A percentile compares a stretch with the other conserved stretches of the same genome.
Conservation (phyloP, 352 stramenopile genomes). For the Globisporangium acanthophoron region DNA sequence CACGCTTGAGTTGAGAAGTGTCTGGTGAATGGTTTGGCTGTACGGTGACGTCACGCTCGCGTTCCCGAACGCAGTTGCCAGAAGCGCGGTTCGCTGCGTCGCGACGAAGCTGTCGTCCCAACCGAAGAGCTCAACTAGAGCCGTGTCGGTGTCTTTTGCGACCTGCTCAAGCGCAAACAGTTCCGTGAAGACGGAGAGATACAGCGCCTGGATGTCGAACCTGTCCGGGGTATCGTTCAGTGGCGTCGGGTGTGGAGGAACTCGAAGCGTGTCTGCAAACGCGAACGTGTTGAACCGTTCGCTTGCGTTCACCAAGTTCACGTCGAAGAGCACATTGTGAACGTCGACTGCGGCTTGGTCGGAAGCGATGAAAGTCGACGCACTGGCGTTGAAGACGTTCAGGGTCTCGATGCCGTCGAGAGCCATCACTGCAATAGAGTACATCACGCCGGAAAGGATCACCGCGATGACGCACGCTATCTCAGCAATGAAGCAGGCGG, state of each 20-base stretch:
- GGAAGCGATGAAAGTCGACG: constrained; percentile 22
- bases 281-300: constrained; percentile 28
- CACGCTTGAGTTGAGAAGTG: constrained; percentile 41
- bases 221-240: constrained; percentile 25
- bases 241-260: constrained; percentile 54
- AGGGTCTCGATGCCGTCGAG: constrained; percentile 46
- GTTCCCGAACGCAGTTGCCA: constrained; percentile 35
- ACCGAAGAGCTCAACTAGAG: constrained; percentile 37
- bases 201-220: constrained; percentile 40
- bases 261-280: constrained; percentile 57
- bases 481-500: constrained; percentile 41
- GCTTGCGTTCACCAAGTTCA: constrained; percentile 32
- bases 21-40: constrained; percentile 31
- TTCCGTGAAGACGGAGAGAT: constrained; percentile 27
- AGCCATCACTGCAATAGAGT: constrained; percentile 35
- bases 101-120: constrained; percentile 45
- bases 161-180: constrained; percentile 35
- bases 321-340: constrained; percentile 33
- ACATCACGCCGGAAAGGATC: constrained; percentile 42
- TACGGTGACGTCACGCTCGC: constrained; percentile 42
- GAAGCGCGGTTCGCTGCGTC: constrained; percentile 19
- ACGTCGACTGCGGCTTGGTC: constrained; percentile 17
- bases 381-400: constrained; percentile 28
- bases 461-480: constrained; percentile 36
- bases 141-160: constrained; percentile 13